Evolutionary conservation across 345 rosid genomes (phyloP).

Genomic region (Pugionium dolabratum): DNA sequence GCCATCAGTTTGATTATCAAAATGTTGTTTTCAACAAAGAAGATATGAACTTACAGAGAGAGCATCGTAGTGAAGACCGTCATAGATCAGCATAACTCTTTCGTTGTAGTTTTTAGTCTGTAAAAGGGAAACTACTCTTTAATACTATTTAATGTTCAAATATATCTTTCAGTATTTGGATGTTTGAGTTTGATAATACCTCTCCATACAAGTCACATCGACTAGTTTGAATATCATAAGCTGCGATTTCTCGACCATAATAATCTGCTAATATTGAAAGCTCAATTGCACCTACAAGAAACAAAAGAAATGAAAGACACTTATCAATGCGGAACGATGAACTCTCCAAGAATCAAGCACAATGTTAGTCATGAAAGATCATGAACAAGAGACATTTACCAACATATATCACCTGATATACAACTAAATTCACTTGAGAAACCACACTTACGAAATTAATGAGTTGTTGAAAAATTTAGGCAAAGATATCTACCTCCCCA

Average conservation of each 20-base stretch:
- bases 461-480: too few relatives aligned
- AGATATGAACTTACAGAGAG: constrained; percentile 62
- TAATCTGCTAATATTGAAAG: constrained; percentile 84
- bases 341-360: not conserved
- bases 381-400: constrained; percentile 7
- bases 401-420: not conserved
- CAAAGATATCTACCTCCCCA: constrained; percentile 75
- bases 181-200: constrained; percentile 45
- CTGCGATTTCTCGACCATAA: constrained; percentile 83
- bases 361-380: not conserved
- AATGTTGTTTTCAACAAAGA: not conserved
- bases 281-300: constrained; percentile 83
- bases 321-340: not conserved
- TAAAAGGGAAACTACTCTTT: constrained; percentile 22
- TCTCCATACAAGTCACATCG: constrained; percentile 96
- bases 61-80: constrained; percentile 96
- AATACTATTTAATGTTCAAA: not conserved
- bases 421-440: not conserved
- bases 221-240: constrained; percentile 84
- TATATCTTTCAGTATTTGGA: constrained; percentile 7
- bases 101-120: constrained; percentile 71
- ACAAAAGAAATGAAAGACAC: constrained; percentile 3
- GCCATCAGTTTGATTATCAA: not conserved
- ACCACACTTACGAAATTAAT: not conserved
- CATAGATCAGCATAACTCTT: constrained; percentile 88